Evolutionary conservation across 495 filamentous ascomycete genomes (phyloP).

Genomic region (Penicillium cosmopolitanum): DNA sequence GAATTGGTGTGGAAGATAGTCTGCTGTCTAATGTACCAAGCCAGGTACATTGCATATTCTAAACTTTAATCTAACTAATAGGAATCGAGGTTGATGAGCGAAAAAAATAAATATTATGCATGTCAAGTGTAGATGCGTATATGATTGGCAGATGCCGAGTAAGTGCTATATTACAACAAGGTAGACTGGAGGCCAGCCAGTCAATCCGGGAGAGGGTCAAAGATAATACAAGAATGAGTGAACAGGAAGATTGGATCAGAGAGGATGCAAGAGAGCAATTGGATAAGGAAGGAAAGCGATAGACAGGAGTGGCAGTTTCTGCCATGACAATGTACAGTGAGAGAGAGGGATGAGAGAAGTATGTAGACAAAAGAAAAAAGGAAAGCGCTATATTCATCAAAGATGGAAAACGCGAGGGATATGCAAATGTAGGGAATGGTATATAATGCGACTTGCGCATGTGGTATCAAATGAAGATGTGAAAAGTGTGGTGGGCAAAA

Average conservation of each 20-base stretch:
- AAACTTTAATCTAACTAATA: not conserved
- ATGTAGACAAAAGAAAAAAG: conserved; percentile 36
- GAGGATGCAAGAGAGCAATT: conserved; percentile 10
- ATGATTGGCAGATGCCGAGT: conserved; percentile 22
- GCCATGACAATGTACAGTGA: conserved; percentile 32
- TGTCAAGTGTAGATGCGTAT: conserved; percentile 25
- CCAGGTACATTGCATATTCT: not conserved
- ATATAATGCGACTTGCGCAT: conserved; percentile 42
- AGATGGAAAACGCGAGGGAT: conserved; percentile 26
- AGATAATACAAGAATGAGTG: conserved; percentile 28
- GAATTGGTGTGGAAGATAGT: too few relatives aligned
- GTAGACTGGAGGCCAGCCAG: conserved; percentile 34
- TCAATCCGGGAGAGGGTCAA: conserved; percentile 20
- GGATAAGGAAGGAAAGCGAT: conserved; percentile 17
- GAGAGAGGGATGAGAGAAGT: conserved; percentile 7
- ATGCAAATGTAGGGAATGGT: conserved; percentile 30
- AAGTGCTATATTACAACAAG: conserved; percentile 47
- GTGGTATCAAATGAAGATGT: conserved; percentile 36
- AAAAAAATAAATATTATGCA: conserved; percentile 20
- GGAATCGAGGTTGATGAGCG: not conserved
- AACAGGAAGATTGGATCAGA: conserved; percentile 12
- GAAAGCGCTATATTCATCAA: conserved; percentile 24
- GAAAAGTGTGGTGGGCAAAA: conserved; percentile 20
- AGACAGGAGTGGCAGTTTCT: conserved; percentile 17
- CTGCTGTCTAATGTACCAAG: not conserved